phyloP scores from a whole-genome alignment of 768 basidiomycete genomes.

The Boletus patriciae region DNA sequence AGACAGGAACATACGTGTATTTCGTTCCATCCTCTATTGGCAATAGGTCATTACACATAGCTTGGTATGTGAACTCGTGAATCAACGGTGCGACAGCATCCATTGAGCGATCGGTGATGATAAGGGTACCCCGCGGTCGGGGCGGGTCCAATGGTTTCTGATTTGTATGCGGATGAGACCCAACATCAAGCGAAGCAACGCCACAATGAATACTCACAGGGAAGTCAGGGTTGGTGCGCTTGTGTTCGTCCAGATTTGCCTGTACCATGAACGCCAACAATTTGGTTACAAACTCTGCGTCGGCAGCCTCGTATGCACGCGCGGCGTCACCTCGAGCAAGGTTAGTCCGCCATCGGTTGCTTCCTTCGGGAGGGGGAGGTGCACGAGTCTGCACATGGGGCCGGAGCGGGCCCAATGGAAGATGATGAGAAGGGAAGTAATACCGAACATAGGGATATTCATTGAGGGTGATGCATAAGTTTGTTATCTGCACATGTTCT shows the following conservation, averaged over 20 bases:
- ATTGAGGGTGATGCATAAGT: constrained; percentile 84
- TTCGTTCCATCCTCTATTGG: constrained; percentile 82
- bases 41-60: constrained; percentile 95
- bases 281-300: constrained; percentile 76
- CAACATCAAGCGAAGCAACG: not conserved
- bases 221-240: constrained; percentile 82
- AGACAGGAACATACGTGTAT: constrained; percentile 69
- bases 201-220: constrained; percentile 53
- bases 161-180: not conserved
- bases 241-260: constrained; percentile 80
- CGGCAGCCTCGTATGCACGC: constrained; percentile 65
- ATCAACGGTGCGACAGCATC: constrained; percentile 87
- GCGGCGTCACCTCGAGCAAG: constrained; percentile 72
- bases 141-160: constrained; percentile 56
- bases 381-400: constrained; percentile 63
- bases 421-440: constrained; percentile 80
- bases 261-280: constrained; percentile 87
- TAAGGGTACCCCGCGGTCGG: constrained; percentile 74
- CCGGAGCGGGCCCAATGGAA: constrained; percentile 81
- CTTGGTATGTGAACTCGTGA: constrained; percentile 99
- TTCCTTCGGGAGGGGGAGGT: constrained; percentile 62
- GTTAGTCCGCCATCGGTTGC: constrained; percentile 76
- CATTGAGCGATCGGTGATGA: constrained; percentile 97
- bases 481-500: constrained; percentile 62
- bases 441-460: constrained; percentile 94